Base-by-base conservation (phyloP, 805 yeast species). In the Zygosaccharomyces siamensis region DNA sequence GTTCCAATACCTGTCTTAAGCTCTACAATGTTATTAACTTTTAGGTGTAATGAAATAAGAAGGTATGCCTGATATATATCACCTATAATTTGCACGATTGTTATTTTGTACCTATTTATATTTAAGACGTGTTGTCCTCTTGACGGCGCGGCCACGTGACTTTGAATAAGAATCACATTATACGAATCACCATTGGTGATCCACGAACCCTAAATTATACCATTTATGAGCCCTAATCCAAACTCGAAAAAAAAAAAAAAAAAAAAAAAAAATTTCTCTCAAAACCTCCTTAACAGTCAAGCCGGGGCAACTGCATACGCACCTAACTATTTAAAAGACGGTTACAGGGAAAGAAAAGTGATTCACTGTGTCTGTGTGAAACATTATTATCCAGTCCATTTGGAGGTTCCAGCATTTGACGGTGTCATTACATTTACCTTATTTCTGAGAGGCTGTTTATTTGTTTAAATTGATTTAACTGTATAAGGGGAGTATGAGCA, bases 211-310 rank as follows among this genome's bases (percentile, higher is more conserved):
- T 31, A 31, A 12, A 16, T 1, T 26, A 8, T 26, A 2, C 11
- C 28, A 33, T 16, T 16, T 33, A 7, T 33, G 16, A 3, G 37
- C 37, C 37, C 37, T 33, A 33, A 33, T 33, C 20, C 7, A 18
- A 7, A 18, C 37, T 10, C 21, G 24, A 23, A 23, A 23, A 23
- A 23, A 23, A 21, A 21, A 21, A n/a, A 28, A 28, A 12, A 28
- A 28, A 39, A 14, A 7, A n/a, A 41, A 33, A 41, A 41, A 39
- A 41, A 41, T 41, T 41, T 41, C 44, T 41, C 44, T 41, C 44
- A 41, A 41, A 28, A 41, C 24, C 44, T 30, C 36, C 44, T 30
- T 24, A 18, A 41, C 21, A 33, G 20, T 14, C n/a, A 21, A 41
- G 16, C 36, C 12, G 36, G 44, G 44, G 44, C 36, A 33, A 41